A percentile compares a stretch with the other conserved stretches of the same genome.
Conservation (phyloP, 1,284 basidiomycete genomes). For the Pseudozyma sp. region DNA sequence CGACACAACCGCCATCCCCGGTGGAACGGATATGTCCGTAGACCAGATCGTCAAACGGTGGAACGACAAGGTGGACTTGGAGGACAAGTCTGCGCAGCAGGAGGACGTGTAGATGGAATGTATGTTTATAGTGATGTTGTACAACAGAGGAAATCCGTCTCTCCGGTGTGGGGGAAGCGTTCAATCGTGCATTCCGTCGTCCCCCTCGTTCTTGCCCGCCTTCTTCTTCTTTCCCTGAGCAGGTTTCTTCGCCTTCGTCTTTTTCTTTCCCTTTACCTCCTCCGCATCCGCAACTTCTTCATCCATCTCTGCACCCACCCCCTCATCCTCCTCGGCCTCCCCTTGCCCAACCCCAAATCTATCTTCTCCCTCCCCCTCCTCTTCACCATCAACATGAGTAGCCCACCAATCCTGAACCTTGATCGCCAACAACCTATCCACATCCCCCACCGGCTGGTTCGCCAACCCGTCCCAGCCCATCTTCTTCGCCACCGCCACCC, state of each 20-base stretch:
- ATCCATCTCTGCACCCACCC: conserved; percentile 1
- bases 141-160: background rate
- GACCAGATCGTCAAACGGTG: conserved; percentile 36
- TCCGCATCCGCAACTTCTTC: conserved; percentile 4
- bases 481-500: conserved; percentile 33
- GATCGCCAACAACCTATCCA: conserved; percentile 28
- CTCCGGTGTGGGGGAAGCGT: background rate
- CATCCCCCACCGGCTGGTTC: conserved; percentile 27
- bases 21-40: conserved; percentile 5
- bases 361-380: conserved; percentile 6
- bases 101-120: background rate
- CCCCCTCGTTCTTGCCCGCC: conserved; percentile 7
- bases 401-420: conserved; percentile 42
- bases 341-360: background rate
- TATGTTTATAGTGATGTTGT: conserved; percentile 9
- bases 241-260: conserved; percentile 17
- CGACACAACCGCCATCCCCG: background rate
- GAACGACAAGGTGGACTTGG: conserved; percentile 21
- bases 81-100: background rate
- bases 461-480: conserved; percentile 23
- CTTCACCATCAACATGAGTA: conserved; percentile 11
- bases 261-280: conserved; percentile 8
- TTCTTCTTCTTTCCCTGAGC: conserved; percentile 16
- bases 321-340: background rate
- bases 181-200: conserved; percentile 30